phyloP scores from a whole-genome alignment of 169 alveolate genomes.

The Cryptosporidium meleagridis region DNA sequence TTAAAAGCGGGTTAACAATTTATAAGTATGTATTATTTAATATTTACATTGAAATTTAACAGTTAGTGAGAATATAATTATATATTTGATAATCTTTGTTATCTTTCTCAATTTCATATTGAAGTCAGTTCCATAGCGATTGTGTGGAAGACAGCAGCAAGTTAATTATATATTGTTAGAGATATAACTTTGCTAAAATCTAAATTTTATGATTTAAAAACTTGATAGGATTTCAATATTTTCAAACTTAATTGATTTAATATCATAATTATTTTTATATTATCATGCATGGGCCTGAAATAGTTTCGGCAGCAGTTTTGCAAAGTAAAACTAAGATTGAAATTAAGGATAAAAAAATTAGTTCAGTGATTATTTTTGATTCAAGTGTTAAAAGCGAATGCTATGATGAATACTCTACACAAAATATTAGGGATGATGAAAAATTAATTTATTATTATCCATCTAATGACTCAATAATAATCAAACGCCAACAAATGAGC shows the following conservation, averaged over 20 bases:
- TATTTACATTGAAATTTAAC: not conserved
- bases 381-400: not conserved
- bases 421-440: not conserved
- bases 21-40: not conserved
- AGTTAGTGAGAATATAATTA: no score
- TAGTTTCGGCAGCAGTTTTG: slow-evolving; percentile 49
- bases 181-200: not conserved
- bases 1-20: not conserved
- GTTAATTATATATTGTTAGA: no score
- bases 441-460: slow-evolving; percentile 66
- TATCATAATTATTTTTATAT: not conserved
- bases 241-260: no score
- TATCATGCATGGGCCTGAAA: slow-evolving; percentile 54
- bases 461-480: not conserved
- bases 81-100: no score
- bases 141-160: not conserved
- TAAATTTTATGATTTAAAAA: not conserved
- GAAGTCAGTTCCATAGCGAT: not conserved
- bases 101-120: no score
- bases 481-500: slow-evolving; percentile 14
- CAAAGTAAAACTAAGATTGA: slow-evolving; percentile 46
- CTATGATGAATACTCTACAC: not conserved
- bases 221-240: not conserved
- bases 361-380: slow-evolving; percentile 29
- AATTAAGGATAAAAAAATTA: slow-evolving; percentile 13